A percentile compares a stretch with the other conserved stretches of the same genome.
phyloP scores from a whole-genome alignment of 257 asterid species.

The Solanum pimpinellifolium region DNA sequence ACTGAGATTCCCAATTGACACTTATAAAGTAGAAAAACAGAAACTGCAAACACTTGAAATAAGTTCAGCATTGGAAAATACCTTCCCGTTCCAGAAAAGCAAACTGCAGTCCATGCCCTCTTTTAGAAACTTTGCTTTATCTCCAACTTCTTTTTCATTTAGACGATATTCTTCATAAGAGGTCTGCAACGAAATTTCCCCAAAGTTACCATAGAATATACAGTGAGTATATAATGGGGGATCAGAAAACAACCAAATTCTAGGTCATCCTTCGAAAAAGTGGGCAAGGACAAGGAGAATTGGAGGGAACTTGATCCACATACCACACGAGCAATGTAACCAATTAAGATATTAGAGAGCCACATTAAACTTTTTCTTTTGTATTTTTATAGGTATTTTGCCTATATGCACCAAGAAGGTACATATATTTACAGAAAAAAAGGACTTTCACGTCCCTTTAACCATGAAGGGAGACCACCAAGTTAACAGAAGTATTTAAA shows the following conservation, averaged over 20 bases:
- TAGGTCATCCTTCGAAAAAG: background rate
- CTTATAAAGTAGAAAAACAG: background rate
- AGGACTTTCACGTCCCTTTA: background rate
- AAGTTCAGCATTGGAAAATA: slow-evolving; percentile 11
- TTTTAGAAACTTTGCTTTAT: slow-evolving; percentile 84
- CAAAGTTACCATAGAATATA: background rate
- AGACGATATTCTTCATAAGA: slow-evolving; percentile 84
- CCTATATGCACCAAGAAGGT: background rate
- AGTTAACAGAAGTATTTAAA: background rate
- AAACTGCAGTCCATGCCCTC: slow-evolving; percentile 99
- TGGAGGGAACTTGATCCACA: background rate
- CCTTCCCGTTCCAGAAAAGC: slow-evolving; percentile 91
- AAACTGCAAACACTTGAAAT: background rate
- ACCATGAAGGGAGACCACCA: background rate
- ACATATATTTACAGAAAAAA: background rate
- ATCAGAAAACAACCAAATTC: background rate
- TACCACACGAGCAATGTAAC: background rate
- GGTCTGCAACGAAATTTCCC: slow-evolving; percentile 35
- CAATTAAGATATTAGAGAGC: background rate
- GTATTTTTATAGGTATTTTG: background rate
- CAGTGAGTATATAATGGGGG: background rate
- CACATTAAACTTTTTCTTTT: background rate
- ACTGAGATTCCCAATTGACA: background rate
- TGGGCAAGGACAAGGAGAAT: background rate
- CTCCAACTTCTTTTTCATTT: slow-evolving; percentile 78